Conservation (phyloP, 2,329 filamentous ascomycete genomes). For the Colletotrichum tofieldiae region DNA sequence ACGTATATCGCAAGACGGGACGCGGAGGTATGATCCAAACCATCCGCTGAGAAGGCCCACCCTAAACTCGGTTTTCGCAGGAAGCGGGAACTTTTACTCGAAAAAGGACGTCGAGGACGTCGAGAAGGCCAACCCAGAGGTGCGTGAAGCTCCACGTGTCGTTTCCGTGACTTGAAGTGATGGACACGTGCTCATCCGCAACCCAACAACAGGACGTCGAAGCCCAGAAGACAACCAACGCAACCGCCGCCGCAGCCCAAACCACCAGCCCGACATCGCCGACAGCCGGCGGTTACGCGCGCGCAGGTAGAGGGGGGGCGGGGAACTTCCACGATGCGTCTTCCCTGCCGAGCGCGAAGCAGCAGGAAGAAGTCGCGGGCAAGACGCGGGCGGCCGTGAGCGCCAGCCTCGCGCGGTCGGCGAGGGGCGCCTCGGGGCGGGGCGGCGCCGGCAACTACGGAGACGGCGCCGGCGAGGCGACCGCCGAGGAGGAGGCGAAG, state of each 20-base stretch:
- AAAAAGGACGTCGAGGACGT: conserved; percentile 66
- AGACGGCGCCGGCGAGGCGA: conserved; percentile 47
- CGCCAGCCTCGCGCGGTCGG: conserved; percentile 48
- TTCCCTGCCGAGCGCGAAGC: conserved; percentile 51
- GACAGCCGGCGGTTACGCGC: conserved; percentile 51
- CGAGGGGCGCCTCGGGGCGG: conserved; percentile 58
- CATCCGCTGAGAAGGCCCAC: background rate
- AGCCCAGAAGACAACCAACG: conserved; percentile 48
- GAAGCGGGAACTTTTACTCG: conserved; percentile 70
- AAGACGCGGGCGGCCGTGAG: conserved; percentile 54
- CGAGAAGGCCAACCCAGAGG: conserved; percentile 49
- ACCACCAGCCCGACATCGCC: conserved; percentile 46
- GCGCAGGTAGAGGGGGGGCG: conserved; percentile 72
- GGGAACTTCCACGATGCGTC: conserved; percentile 69
- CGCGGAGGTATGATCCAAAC: conserved; percentile 66
- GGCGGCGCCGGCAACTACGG: conserved; percentile 73
- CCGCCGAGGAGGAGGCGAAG: conserved; percentile 49
- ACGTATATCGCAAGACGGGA: conserved; percentile 68
- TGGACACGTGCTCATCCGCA: conserved; percentile 5
- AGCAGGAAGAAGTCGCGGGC: conserved; percentile 54
- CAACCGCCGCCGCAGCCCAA: conserved; percentile 45
- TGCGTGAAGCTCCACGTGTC: background rate
- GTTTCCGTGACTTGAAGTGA: background rate
- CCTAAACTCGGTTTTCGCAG: background rate
- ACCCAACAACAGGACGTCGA: conserved; percentile 50